Conservation (phyloP, 768 basidiomycete genomes). For the Hericium rajendrae region DNA sequence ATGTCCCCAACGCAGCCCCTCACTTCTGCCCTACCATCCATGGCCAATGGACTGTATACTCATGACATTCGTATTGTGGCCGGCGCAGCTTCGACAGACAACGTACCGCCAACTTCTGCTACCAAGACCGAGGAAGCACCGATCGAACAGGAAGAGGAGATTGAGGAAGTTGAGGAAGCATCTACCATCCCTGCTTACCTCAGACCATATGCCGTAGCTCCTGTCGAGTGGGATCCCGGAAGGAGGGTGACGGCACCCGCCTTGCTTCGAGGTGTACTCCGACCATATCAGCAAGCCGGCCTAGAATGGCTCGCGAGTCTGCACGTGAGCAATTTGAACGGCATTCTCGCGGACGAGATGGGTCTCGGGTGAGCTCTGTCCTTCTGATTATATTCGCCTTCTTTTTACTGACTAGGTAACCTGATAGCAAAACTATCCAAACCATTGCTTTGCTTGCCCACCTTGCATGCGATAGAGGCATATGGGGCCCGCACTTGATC, state of each 20-base stretch:
- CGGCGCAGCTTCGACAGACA: neutral
- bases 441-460: conserved; percentile 92
- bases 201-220: conserved; percentile 60
- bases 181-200: conserved; percentile 36
- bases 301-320: conserved; percentile 91
- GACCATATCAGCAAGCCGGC: conserved; percentile 90
- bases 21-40: neutral
- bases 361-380: conserved; percentile 65
- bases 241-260: conserved; percentile 53
- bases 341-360: conserved; percentile 91
- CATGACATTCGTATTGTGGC: neutral
- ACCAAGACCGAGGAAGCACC: conserved; percentile 17
- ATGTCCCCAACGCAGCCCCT: neutral
- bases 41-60: neutral
- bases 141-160: conserved; percentile 28
- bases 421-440: conserved; percentile 83
- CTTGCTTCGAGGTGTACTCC: conserved; percentile 76
- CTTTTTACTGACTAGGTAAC: neutral
- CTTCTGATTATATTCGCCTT: neutral
- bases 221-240: conserved; percentile 56
- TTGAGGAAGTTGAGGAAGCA: conserved; percentile 30
- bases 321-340: conserved; percentile 72
- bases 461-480: conserved; percentile 80
- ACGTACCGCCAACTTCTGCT: neutral
- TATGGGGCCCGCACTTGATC: conserved; percentile 91